Percentiles rank a stretch among this genome's conserved stretches.
phyloP scores from a whole-genome alignment of 345 rosid species.

The Eucalyptus shirleyi region DNA sequence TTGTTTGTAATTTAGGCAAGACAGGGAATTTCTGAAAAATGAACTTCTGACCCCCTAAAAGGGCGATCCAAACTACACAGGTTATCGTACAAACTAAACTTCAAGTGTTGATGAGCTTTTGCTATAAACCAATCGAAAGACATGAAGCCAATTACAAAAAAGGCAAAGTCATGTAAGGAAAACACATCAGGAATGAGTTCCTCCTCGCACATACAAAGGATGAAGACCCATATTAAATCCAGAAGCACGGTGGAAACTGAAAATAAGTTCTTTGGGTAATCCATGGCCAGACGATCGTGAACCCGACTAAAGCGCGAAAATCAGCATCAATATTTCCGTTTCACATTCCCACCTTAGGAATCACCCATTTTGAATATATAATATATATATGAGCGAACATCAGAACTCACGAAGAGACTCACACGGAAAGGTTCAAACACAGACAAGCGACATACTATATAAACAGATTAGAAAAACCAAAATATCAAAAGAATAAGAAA shows the following conservation, averaged over 20 bases:
- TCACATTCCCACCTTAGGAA: not conserved
- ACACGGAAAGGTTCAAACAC: not conserved
- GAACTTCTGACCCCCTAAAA: not conserved
- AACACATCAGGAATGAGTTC: not conserved
- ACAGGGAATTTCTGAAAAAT: not conserved
- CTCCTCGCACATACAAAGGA: not conserved
- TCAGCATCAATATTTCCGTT: not conserved
- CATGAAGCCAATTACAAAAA: not conserved
- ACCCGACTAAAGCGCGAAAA: not conserved
- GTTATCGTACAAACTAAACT: not conserved
- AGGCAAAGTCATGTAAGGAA: not conserved
- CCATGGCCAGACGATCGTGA: not conserved
- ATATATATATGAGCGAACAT: not conserved
- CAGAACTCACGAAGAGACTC: not conserved
- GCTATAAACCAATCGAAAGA: not conserved
- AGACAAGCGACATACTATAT: not conserved
- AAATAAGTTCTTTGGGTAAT: not conserved
- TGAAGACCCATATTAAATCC: not conserved
- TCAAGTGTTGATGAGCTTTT: not conserved
- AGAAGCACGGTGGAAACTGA: not conserved
- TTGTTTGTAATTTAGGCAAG: not conserved
- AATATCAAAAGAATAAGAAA: not conserved
- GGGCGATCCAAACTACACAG: not conserved
- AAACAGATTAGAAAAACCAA: not conserved
- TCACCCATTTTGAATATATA: not conserved